Base-by-base conservation (phyloP, 306 rosid species). In the Cucumis melo region DNA sequence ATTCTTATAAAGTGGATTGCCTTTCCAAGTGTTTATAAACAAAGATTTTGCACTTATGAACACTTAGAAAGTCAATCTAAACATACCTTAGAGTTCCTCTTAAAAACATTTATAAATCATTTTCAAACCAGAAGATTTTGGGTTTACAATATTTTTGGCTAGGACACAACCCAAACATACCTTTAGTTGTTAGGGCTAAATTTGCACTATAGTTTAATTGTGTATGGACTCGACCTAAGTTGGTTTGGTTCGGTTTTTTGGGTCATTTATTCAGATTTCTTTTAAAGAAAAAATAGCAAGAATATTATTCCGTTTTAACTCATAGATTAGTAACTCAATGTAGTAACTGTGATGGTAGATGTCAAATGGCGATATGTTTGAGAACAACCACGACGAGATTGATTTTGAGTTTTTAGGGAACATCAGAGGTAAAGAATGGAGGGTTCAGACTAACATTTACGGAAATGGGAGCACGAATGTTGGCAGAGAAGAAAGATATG, bases 381-480 rank as follows among this genome's bases (percentile, higher is more conserved):
- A 84, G 87, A 87, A 84, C 73, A 86, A 86, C 74, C 91, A 90
- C 78, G 94, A 90, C 64, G 94, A 90, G 77, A 90, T 90, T 7
- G 91, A 90, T 80, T 87, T 90, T 42, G 94, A 90, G 84, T 94
- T 94, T 29, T 81, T 94, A 87, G 98, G 98, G 48, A 89, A 94
- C 46, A 91, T 94, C 51, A 90, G 98, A 85, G 98, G 98, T 63
- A 89, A 90, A 84, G 86, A 94, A 27, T 94, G 98, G 98, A 90
- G 97, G 84, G 38, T 94, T 82, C 98, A 94, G 87, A 94, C 98
- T 32, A 94, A 94, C 75, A 79, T 94, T 80, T 94, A 94, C 78
- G 98, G 98, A n/a, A 94, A 94, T 81, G 98, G 98, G 85, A 94
- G 98, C 83, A 94, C 98, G 17, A 75, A 42, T 54, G 76, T 88